Evolutionary conservation across 2,329 filamentous ascomycete species (phyloP).

Genomic region (Botrytis cinerea): DNA sequence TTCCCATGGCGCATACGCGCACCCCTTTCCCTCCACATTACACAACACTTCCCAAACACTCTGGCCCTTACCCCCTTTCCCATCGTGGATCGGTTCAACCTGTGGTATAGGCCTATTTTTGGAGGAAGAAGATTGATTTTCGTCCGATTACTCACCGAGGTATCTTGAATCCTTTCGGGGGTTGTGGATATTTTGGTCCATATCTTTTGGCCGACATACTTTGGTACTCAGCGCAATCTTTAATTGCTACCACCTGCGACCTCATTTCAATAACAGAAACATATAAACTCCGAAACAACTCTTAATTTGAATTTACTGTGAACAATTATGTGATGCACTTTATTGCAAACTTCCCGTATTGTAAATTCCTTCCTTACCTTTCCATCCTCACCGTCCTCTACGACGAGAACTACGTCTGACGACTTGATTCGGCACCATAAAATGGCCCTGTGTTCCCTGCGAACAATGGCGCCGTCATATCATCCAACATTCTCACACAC

Average conservation of each 20-base stretch:
- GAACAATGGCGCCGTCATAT: background rate
- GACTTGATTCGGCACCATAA: background rate
- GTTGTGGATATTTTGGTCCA: constrained; percentile 70
- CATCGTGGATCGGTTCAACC: constrained; percentile 47
- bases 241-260: background rate
- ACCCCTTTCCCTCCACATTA: background rate
- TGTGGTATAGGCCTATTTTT: constrained; percentile 84
- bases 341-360: background rate
- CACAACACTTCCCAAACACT: constrained; percentile 70
- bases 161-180: constrained; percentile 48
- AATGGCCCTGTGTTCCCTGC: background rate
- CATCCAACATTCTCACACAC: background rate
- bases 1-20: background rate
- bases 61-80: constrained; percentile 69
- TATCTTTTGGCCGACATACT: constrained; percentile 62
- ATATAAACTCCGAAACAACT: background rate
- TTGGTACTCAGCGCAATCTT: background rate
- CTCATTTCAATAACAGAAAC: background rate
- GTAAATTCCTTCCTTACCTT: background rate
- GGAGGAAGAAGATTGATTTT: constrained; percentile 71
- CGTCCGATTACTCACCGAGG: constrained; percentile 70
- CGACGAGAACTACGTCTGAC: background rate
- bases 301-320: background rate
- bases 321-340: background rate
- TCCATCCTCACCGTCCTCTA: background rate